Conservation (phyloP, 164 flowering plant genomes). For the Tinospora cordifolia region DNA sequence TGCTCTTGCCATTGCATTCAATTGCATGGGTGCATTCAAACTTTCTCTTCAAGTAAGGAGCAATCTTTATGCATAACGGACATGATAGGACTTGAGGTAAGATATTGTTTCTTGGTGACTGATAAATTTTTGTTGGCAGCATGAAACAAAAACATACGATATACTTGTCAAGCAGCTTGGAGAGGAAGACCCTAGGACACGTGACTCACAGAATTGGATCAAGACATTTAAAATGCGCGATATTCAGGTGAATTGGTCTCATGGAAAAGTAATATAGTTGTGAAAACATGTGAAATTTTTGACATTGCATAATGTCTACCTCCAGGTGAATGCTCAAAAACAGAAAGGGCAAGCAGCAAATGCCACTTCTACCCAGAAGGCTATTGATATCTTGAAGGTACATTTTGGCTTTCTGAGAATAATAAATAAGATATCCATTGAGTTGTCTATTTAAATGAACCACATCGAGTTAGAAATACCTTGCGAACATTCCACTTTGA, state of each 20-base stretch:
- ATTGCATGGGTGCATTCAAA: slow-evolving; percentile 93
- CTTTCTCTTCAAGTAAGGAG: slow-evolving; percentile 73
- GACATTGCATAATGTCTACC: neutral
- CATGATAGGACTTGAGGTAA: neutral
- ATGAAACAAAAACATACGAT: slow-evolving; percentile 92
- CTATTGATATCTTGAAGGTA: slow-evolving; percentile 82
- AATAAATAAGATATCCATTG: neutral
- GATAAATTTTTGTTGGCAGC: slow-evolving; percentile 34
- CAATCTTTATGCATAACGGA: neutral
- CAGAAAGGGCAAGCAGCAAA: slow-evolving; percentile 75
- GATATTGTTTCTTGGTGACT: neutral
- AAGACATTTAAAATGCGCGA: slow-evolving; percentile 93
- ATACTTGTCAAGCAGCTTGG: slow-evolving; percentile 97
- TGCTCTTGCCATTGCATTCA: slow-evolving; percentile 97
- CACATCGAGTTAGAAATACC: neutral
- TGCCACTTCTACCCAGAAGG: slow-evolving; percentile 71
- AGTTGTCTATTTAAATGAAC: neutral
- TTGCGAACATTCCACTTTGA: neutral
- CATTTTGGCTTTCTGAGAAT: neutral
- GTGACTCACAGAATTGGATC: slow-evolving; percentile 93
- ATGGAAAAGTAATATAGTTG: neutral
- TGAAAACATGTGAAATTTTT: neutral
- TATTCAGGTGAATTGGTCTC: slow-evolving; percentile 46
- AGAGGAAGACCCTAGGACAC: slow-evolving; percentile 89
- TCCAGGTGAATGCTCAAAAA: slow-evolving; percentile 79